phyloP scores from a whole-genome alignment of 169 alveolate species.

The Plasmodium relictum region DNA sequence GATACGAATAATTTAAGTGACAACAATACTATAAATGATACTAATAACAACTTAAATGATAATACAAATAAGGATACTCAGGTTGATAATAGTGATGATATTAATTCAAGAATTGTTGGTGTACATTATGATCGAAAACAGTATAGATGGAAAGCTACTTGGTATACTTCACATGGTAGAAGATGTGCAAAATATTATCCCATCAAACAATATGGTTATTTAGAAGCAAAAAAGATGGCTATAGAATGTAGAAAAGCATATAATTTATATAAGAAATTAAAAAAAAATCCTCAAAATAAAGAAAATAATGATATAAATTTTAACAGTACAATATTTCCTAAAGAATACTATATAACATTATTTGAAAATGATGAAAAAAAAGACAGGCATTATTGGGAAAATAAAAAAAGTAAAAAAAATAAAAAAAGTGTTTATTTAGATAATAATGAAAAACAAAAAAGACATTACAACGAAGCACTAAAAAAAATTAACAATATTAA shows the following conservation, averaged over 20 bases:
- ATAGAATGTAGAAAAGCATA: conserved; percentile 77
- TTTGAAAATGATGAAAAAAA: conserved; percentile 74
- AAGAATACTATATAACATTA: conserved; percentile 59
- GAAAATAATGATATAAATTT: conserved; percentile 26
- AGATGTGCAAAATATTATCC: conserved; percentile 83
- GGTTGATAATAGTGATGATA: conserved; percentile 77
- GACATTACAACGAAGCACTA: conserved; percentile 36
- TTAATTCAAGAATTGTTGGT: conserved; percentile 78
- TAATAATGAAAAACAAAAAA: conserved; percentile 34
- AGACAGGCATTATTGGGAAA: conserved; percentile 39
- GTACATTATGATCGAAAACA: conserved; percentile 85
- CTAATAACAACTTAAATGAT: conserved; percentile 26
- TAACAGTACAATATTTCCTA: conserved; percentile 45
- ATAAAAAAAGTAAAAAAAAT: conserved; percentile 30
- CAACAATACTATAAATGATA: neutral
- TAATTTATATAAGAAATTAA: conserved; percentile 42
- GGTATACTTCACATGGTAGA: conserved; percentile 85
- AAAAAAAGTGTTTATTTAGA: conserved; percentile 15
- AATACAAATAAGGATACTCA: conserved; percentile 34
- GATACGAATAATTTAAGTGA: conserved; percentile 1
- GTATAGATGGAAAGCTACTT: conserved; percentile 86
- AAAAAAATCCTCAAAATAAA: conserved; percentile 32
- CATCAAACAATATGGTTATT: conserved; percentile 82
- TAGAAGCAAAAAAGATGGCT: conserved; percentile 86
- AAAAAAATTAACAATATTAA: conserved; percentile 30